Conservation (phyloP, 345 rosid species). For the Combretum micranthum region DNA sequence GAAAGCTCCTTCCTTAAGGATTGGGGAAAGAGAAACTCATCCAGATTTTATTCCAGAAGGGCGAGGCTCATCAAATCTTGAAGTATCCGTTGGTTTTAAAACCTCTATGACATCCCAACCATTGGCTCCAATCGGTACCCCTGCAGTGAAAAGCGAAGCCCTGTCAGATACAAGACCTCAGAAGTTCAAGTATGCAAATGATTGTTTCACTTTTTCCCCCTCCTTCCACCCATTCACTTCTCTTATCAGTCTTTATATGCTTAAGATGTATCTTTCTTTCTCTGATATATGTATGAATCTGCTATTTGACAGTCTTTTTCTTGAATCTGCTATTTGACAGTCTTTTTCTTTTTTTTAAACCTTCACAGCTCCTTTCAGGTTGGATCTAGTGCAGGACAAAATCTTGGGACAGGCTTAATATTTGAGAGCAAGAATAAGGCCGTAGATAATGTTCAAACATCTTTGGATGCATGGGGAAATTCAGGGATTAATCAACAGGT, state of each 20-base stretch:
- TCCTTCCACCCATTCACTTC: no score
- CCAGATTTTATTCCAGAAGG: constrained; percentile 34
- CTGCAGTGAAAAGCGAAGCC: constrained; percentile 47
- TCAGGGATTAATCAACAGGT: constrained; percentile 70
- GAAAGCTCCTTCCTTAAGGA: constrained; percentile 32
- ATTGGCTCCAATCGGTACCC: constrained; percentile 79
- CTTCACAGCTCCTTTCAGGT: constrained; percentile 31
- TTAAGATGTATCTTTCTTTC: neutral
- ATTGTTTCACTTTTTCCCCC: constrained; percentile 8
- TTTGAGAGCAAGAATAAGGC: constrained; percentile 53
- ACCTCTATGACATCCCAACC: constrained; percentile 33
- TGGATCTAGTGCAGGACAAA: constrained; percentile 36
- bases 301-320: no score
- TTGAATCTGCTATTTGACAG: no score
- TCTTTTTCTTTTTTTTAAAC: constrained; percentile 20
- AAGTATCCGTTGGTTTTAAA: constrained; percentile 35
- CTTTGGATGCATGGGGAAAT: constrained; percentile 71
- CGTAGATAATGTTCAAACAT: constrained; percentile 53
- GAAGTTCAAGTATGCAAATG: constrained; percentile 40
- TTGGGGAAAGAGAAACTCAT: constrained; percentile 31
- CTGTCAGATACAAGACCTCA: constrained; percentile 45
- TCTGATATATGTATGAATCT: no score
- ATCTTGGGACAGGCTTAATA: constrained; percentile 33
- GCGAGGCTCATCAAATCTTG: constrained; percentile 23
- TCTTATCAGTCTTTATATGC: constrained; percentile 4